Conservation (phyloP, 2,329 filamentous ascomycete species). For the Plectosphaerella cucumerina region DNA sequence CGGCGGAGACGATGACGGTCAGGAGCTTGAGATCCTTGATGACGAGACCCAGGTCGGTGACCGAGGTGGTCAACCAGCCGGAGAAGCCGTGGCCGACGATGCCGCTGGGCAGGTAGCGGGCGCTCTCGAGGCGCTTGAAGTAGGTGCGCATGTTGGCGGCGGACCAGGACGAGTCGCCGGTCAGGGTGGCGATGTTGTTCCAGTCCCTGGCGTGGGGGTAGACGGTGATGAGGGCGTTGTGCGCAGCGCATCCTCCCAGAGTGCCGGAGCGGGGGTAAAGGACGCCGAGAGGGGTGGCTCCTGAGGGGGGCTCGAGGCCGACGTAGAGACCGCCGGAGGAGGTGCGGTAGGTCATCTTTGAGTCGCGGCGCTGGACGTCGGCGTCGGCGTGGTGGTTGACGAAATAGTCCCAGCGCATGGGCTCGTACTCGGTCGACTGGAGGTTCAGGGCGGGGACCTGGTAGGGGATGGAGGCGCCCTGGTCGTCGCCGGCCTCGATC, state of each 20-base stretch:
- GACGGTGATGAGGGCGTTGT: constrained; percentile 57
- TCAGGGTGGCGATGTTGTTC: constrained; percentile 51
- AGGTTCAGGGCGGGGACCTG: constrained; percentile 20
- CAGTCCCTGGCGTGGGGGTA: constrained; percentile 58
- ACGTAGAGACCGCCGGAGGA: constrained; percentile 30
- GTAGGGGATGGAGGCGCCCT: constrained; percentile 29
- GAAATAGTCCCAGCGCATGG: constrained; percentile 15
- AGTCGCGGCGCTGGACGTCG: constrained; percentile 34
- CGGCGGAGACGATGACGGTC: constrained; percentile 22
- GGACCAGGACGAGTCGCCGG: constrained; percentile 55
- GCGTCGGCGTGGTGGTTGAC: constrained; percentile 14
- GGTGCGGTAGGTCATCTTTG: constrained; percentile 46
- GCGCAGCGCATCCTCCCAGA: constrained; percentile 48
- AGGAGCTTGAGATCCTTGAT: constrained; percentile 23
- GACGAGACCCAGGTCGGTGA: constrained; percentile 15
- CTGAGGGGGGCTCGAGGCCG: constrained; percentile 32
- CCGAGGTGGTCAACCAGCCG: constrained; percentile 41
- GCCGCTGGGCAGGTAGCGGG: constrained; percentile 43
- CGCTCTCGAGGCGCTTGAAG: constrained; percentile 52
- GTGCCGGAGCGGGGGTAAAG: constrained; percentile 43
- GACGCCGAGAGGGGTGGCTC: constrained; percentile 35
- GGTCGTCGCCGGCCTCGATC: constrained; percentile 55
- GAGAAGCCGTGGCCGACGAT: constrained; percentile 47
- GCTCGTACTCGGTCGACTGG: constrained; percentile 14
- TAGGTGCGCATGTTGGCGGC: constrained; percentile 53